Evolutionary conservation across 2,329 filamentous ascomycete species (phyloP), one percentile per base, ranked within the genome.

Genomic region (Trichoderma afroharzianum): DNA sequence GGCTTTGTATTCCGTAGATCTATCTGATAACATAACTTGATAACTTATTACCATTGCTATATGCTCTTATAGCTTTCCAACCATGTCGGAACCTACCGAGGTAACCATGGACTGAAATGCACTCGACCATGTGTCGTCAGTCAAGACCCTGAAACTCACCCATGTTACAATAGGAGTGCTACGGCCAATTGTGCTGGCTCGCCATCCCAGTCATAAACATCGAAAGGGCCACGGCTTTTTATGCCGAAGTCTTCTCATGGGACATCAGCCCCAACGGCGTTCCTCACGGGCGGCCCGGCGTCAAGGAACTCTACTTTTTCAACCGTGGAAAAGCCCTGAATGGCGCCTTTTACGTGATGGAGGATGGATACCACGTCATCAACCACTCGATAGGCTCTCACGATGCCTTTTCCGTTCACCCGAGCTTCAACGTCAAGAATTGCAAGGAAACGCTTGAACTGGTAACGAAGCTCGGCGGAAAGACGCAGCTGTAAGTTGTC

Each of bases 171-270:
- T 53, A 66, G 63, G 70, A 67, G 39, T 26, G 39, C n/a, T 59
- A 68, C 62, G 81, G 81, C 71, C 77, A 82, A 63, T 78, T 82
- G 62, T 81, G 78, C 75, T 84, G 81, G 80, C 78, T 81, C 59
- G 80, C 83, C 69, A 74, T 84, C 15, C 81, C 82, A n/a, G 79
- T 80, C 64, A 75, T 73, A 32, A 77, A 82, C 73, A 71, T 81
- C 15, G 61, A 72, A 33, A 77, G 82, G 33, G 82, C 79, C 68
- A 77, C 78, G 58, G 77, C 76, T 53, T 83, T 84, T 76, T 83
- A 83, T 73, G 76, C 74, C 9, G 74, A 78, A 21, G 75, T 83
- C 32, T 79, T 83, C 26, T 76, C 73, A 39, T 81, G 81, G 81
- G 76, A 80, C 21, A 77, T 76, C 68, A 69, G 28, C 32, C 59